Percentiles rank a stretch among this genome's conserved stretches.
phyloP scores from a whole-genome alignment of 2,329 filamentous ascomycete species.

The Teratosphaeria pseudoeucalypti region DNA sequence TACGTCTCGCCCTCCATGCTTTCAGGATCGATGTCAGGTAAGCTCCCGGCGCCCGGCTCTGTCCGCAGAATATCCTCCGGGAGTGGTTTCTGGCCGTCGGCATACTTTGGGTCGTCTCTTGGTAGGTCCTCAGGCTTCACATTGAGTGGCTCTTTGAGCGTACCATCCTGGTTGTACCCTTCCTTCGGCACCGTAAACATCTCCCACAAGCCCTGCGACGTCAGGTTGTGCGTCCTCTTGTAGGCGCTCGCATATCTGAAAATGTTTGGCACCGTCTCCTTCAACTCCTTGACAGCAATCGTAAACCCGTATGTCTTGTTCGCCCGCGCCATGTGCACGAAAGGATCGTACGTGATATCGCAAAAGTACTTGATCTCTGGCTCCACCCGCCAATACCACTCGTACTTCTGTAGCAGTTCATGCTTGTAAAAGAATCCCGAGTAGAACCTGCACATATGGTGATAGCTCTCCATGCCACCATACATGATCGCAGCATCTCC shows the following conservation, averaged over 20 bases:
- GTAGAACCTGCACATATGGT: conserved; percentile 99
- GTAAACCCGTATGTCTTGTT: conserved; percentile 99
- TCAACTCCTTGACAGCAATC: conserved; percentile 94
- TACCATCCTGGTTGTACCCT: conserved; percentile 39
- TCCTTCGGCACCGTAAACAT: conserved; percentile 86
- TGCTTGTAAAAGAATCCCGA: conserved; percentile 99
- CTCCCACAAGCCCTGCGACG: conserved; percentile 89
- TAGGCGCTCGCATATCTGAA: conserved; percentile 98
- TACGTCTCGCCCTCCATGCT: conserved; percentile 96
- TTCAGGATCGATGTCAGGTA: conserved; percentile 79
- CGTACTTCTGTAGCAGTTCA: conserved; percentile 85
- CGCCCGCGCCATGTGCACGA: conserved; percentile 81
- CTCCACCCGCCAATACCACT: conserved; percentile 99
- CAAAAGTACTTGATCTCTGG: conserved; percentile 99
- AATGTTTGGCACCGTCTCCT: conserved; percentile 96
- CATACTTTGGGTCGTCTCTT: conserved; percentile 49
- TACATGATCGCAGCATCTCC: conserved; percentile 98
- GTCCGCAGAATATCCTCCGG: conserved; percentile 73
- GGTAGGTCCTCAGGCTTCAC: conserved; percentile 27
- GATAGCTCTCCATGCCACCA: conserved; percentile 95
- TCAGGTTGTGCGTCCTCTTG: conserved; percentile 82
- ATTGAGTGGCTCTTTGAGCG: conserved; percentile 38
- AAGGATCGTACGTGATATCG: conserved; percentile 98
- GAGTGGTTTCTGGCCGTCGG: conserved; percentile 51
- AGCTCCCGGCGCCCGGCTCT: conserved; percentile 57